Percentiles rank a stretch among this genome's conserved stretches.
Evolutionary conservation across 805 yeast genomes (phyloP).

Genomic region (Tetrapisispora iriomotensis): DNA sequence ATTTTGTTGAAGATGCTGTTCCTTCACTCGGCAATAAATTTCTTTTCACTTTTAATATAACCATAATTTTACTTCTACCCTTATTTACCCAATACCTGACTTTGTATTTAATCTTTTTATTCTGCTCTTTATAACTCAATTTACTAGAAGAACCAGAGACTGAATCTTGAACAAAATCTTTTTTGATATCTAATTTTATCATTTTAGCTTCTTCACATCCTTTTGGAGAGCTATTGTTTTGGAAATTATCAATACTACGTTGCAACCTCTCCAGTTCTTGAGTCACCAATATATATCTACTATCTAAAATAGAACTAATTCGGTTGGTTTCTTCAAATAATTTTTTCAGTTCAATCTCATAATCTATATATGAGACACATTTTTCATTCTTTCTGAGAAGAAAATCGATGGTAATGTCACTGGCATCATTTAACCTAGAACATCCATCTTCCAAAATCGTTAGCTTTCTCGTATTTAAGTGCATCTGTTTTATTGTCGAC

Average conservation of each 20-base stretch:
- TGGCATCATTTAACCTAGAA: neutral
- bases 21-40: no score
- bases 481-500: no score
- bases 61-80: neutral
- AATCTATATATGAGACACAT: neutral
- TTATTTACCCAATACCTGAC: conserved; percentile 1
- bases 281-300: neutral
- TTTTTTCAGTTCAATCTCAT: neutral
- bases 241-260: neutral
- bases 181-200: neutral
- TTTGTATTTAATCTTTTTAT: neutral
- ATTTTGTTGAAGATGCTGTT: no score
- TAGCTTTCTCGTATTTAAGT: no score
- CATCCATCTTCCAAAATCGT: neutral
- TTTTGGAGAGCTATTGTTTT: neutral
- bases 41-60: neutral
- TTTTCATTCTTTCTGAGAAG: neutral
- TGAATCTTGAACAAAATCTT: no score
- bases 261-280: conserved; percentile 1
- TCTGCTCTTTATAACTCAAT: neutral
- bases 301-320: neutral
- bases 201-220: neutral
- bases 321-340: conserved; percentile 1
- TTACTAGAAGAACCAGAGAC: no score
- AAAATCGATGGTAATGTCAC: neutral